Evolutionary conservation across 768 basidiomycete genomes (phyloP).

Genomic region (Hericium rajendrae): DNA sequence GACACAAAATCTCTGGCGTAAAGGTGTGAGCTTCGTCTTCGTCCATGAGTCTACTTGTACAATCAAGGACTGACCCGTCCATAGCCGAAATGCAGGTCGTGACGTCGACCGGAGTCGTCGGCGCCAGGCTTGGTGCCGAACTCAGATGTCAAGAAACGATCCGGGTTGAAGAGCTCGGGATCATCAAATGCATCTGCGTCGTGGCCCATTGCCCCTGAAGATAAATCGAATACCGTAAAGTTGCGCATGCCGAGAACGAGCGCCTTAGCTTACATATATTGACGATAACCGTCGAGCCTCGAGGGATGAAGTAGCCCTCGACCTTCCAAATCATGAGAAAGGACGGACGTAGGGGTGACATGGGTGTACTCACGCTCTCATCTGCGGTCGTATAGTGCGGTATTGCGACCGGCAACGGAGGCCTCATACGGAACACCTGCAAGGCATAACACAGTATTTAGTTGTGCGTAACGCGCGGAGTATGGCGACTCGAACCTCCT

Average conservation of each 20-base stretch:
- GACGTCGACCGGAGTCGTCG: background rate
- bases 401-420: background rate
- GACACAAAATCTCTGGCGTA: background rate
- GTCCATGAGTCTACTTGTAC: background rate
- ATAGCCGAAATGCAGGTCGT: background rate
- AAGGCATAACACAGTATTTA: background rate
- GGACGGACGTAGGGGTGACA: background rate
- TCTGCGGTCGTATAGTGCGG: background rate
- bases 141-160: background rate
- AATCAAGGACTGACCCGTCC: background rate
- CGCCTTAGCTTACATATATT: background rate
- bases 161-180: background rate
- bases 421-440: background rate
- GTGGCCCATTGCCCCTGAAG: background rate
- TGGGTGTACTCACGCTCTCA: background rate
- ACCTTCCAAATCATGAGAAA: background rate
- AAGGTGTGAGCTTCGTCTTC: background rate
- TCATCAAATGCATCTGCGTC: background rate
- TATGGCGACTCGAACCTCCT: background rate
- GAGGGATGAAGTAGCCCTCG: background rate
- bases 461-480: background rate
- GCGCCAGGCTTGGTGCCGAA: background rate
- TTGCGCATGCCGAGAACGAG: background rate
- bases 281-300: background rate
- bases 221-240: background rate